These are phyloP conservation scores for Dalbergia oliveri DNA, from an alignment of 306 rosid species.

Conservation along the genomic window DNA sequence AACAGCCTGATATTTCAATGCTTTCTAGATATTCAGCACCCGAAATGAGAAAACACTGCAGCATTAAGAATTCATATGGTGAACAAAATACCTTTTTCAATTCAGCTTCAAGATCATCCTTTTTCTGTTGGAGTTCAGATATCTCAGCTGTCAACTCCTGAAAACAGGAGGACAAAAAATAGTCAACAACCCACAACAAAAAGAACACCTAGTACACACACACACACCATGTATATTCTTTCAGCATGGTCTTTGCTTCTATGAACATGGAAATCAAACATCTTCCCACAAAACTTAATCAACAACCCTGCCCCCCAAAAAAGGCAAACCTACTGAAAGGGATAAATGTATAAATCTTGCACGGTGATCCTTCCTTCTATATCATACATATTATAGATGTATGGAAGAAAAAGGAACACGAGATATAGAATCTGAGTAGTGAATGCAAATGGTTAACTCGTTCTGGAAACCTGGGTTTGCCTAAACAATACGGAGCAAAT, in stretches of 20 bases:
- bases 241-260: conserved; percentile 32
- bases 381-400: background rate
- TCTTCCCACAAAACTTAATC: background rate
- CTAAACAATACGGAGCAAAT: background rate
- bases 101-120: conserved; percentile 91
- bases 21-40: background rate
- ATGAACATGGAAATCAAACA: conserved; percentile 25
- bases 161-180: conserved; percentile 39
- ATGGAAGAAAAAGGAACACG: background rate
- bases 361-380: conserved; percentile 1
- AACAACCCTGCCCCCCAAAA: background rate
- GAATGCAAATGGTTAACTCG: conserved; percentile 4
- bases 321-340: background rate
- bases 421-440: conserved; percentile 14
- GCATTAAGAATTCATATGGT: background rate
- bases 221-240: conserved; percentile 28
- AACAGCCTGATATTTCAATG: conserved; percentile 5
- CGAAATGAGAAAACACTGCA: conserved; percentile 6
- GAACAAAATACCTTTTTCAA: conserved; percentile 72
- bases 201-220: conserved; percentile 34
- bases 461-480: background rate
- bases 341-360: conserved; percentile 11
- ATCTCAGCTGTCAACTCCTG: conserved; percentile 85
- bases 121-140: conserved; percentile 79
- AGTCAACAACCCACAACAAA: conserved; percentile 38